Evolutionary conservation across 2,329 filamentous ascomycete genomes (phyloP).

Genomic region (Diplodia corticola): DNA sequence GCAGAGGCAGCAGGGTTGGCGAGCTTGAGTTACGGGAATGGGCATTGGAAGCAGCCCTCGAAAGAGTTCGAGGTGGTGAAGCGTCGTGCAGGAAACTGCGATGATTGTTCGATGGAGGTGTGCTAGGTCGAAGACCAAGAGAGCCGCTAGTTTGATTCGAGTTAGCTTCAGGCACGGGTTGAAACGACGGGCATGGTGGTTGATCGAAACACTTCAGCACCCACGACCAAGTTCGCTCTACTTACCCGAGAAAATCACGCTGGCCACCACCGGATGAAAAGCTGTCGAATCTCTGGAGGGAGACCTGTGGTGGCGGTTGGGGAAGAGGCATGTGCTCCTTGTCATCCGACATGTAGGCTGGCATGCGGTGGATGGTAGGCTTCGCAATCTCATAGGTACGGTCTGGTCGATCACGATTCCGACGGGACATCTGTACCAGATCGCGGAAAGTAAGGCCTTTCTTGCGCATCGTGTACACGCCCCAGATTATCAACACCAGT

Average conservation of each 20-base stretch:
- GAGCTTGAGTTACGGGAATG: constrained; percentile 2
- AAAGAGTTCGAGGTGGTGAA: constrained; percentile 11
- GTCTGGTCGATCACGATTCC: constrained; percentile 10
- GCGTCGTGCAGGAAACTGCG: constrained; percentile 15
- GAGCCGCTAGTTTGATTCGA: neutral
- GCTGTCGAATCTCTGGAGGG: neutral
- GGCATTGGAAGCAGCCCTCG: neutral
- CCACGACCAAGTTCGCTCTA: neutral
- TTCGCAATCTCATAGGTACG: constrained; percentile 19
- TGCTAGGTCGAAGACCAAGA: neutral
- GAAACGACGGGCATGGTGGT: neutral
- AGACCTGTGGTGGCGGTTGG: neutral
- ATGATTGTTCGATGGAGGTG: neutral
- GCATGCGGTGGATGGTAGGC: constrained; percentile 6
- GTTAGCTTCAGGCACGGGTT: neutral
- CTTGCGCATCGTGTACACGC: constrained; percentile 41
- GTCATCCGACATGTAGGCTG: constrained; percentile 9
- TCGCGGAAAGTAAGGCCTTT: constrained; percentile 35
- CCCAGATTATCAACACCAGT: constrained; percentile 39
- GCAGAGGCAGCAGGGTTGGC: constrained; percentile 5
- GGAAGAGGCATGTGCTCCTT: neutral
- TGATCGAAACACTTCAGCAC: neutral
- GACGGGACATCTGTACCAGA: constrained; percentile 9
- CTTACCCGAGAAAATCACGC: constrained; percentile 12
- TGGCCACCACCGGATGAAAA: neutral